Base-by-base conservation (phyloP, 768 basidiomycete species). In the Phanerochaete carnosa region DNA sequence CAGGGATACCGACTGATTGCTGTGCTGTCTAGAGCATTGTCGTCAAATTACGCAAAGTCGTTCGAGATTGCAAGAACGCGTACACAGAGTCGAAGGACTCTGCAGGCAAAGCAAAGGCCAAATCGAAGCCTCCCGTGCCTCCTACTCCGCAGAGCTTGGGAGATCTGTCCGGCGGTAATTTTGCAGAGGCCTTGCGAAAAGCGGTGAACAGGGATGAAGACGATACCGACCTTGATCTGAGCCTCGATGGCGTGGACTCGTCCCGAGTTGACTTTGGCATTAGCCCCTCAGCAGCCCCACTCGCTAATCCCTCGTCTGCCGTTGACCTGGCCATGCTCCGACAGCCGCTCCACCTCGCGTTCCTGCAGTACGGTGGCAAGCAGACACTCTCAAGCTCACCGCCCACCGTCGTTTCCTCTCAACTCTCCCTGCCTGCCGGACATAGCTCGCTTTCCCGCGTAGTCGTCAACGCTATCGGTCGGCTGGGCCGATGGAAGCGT, bases 401-500 rank as follows among this genome's bases (percentile, higher is more conserved):
- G 19, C 54, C 68, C 76, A 25, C 46, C 3, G 71, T 78, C 46
- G 69, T 75, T 4, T 75, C 80, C 46, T 77, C 78, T 11, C 70
- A 81, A 7, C 73, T 78, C 1, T 68, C 80, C 7, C 74, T 85
- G 13, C 82, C 86, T 0, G 76, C 79, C 39, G 83, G 83, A 28
- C 85, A 88, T 56, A 85, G 79, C 66, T 78, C 86, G 0, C 76
- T 94, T 16, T 91, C 90, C 0, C 82, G 91, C 1, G 90, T 83
- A 12, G 83, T 95, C 50, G 87, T 90, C 56, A 89, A 86, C 73
- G 93, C 93, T 2, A 86, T 94, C 29, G 91, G 93, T 4, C 82
- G 89, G 5, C 74, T 95, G 19, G 93, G 93, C 1, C 78, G 89
- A 11, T 90, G 93, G 90, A 90, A 82, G 67, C 85, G 93, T 6